Conservation (phyloP, 306 rosid genomes). For the Canavalia ensiformis region DNA sequence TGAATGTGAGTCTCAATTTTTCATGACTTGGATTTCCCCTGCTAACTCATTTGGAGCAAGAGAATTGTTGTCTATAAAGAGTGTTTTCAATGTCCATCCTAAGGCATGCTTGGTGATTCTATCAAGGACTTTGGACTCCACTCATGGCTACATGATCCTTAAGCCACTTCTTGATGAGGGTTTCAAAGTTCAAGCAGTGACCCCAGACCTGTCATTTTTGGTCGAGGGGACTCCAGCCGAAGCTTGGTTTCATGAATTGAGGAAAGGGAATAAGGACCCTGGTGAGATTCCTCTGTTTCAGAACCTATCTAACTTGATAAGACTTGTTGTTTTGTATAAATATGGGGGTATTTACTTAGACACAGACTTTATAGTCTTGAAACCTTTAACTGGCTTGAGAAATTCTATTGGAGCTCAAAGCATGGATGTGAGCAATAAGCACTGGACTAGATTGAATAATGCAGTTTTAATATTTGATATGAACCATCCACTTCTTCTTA, state of each 20-base stretch:
- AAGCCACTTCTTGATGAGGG: constrained; percentile 71
- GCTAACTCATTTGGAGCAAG: constrained; percentile 57
- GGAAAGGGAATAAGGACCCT: constrained; percentile 75
- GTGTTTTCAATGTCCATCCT: constrained; percentile 73
- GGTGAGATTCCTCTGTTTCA: constrained; percentile 83
- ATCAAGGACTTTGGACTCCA: constrained; percentile 71
- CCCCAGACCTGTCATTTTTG: constrained; percentile 70
- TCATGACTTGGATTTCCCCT: constrained; percentile 79
- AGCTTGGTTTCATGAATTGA: constrained; percentile 66
- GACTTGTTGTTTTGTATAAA: constrained; percentile 72
- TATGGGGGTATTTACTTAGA: constrained; percentile 86
- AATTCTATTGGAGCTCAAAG: constrained; percentile 87
- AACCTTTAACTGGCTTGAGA: constrained; percentile 62
- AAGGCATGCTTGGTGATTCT: constrained; percentile 74
- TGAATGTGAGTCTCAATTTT: constrained; percentile 64
- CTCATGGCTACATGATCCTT: constrained; percentile 58
- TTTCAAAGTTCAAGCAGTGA: constrained; percentile 65
- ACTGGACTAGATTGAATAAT: constrained; percentile 83
- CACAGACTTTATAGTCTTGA: constrained; percentile 71
- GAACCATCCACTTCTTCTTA: constrained; percentile 80
- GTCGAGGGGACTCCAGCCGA: constrained; percentile 66
- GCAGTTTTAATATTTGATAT: constrained; percentile 80
- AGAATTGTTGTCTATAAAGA: constrained; percentile 63
- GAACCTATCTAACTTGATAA: constrained; percentile 77
- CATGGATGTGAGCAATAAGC: constrained; percentile 47